Conservation (phyloP, 2,329 filamentous ascomycete species). For the Pseudogymnoascus verrucosus region DNA sequence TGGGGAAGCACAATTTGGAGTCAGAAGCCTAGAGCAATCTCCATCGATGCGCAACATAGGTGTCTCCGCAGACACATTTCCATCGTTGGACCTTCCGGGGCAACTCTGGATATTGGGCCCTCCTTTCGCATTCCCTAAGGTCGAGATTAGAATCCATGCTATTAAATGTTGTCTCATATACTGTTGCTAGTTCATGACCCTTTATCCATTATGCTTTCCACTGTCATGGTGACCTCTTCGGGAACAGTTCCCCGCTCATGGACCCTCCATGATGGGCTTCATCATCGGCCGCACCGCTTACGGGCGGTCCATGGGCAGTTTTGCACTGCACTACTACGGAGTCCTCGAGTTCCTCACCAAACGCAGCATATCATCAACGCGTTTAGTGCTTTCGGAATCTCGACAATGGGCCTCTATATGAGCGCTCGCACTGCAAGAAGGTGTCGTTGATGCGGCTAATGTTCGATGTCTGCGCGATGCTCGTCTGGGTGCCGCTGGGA, state of each 20-base stretch:
- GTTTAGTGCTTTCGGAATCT: slow-evolving; percentile 87
- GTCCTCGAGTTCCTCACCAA: slow-evolving; percentile 97
- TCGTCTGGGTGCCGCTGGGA: slow-evolving; percentile 88
- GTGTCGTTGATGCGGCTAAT: slow-evolving; percentile 84
- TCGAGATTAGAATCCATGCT: too few species aligned
- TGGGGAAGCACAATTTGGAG: too few species aligned
- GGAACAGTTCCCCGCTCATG: slow-evolving; percentile 79
- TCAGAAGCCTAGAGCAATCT: too few species aligned
- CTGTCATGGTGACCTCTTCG: slow-evolving; percentile 97
- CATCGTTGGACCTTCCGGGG: too few species aligned
- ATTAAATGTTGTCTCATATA: too few species aligned
- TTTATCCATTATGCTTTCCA: slow-evolving; percentile 50
- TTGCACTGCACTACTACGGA: slow-evolving; percentile 87
- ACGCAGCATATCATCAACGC: slow-evolving; percentile 89
- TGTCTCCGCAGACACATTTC: too few species aligned
- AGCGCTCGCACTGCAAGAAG: slow-evolving; percentile 95
- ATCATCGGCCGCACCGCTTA: slow-evolving; percentile 82
- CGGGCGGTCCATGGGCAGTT: slow-evolving; percentile 67
- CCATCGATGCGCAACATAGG: too few species aligned
- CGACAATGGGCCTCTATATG: slow-evolving; percentile 94
- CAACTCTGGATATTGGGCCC: too few species aligned
- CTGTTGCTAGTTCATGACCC: too few species aligned
- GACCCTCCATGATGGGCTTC: slow-evolving; percentile 78
- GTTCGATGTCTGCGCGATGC: slow-evolving; percentile 83
- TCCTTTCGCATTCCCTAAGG: too few species aligned